Base-by-base conservation (phyloP, 306 rosid genomes). In the Malus sylvestris region DNA sequence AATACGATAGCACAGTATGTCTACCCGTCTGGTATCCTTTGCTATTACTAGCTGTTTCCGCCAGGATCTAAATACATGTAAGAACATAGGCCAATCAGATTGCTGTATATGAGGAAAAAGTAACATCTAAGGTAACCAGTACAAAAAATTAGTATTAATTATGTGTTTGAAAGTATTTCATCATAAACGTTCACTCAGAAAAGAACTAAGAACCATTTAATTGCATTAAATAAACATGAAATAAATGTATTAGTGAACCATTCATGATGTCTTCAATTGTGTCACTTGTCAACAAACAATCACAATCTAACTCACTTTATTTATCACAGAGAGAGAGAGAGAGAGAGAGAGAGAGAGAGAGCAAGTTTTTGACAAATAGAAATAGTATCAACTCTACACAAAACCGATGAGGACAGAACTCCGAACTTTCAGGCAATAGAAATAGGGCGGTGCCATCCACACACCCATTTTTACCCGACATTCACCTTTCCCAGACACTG, bases 1-100 rank as follows among this genome's bases (percentile, higher is more conserved):
- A 81, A 92, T 85, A 70, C 98, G 98, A 73, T 95, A 95, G 71
- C 93, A 90, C 33, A 95, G 89, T 79, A 95, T 84, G 80, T 95
- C 97, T 23, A 95, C 99, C 58, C 97, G 94, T 81, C 99, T 90
- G 29, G 97, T 88, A 68, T 89, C 96, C 86, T 87, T 92, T 63
- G 96, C 97, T 20, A 86, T 84, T 75, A 78, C 75, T 78, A 95
- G 78, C 73, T 95, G 97, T 80, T 95, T 95, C 80, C 92, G 86
- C 91, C 91, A 89, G 88, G 96, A 89, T 74, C 99, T 95, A 76
- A 46, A 78, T 60, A 74, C 62, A 78, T 60, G 74, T 69, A 66
- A 79, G 67, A 76, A 73, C 67, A 61, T 79, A 74, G 68, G 76
- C 38, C 58, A 20, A 66, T 81, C 45, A 81, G 70, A 81, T 9